These are phyloP conservation scores for Achaetomium macrosporum DNA, from an alignment of 2,329 filamentous ascomycete species.

Conservation along the genomic window DNA sequence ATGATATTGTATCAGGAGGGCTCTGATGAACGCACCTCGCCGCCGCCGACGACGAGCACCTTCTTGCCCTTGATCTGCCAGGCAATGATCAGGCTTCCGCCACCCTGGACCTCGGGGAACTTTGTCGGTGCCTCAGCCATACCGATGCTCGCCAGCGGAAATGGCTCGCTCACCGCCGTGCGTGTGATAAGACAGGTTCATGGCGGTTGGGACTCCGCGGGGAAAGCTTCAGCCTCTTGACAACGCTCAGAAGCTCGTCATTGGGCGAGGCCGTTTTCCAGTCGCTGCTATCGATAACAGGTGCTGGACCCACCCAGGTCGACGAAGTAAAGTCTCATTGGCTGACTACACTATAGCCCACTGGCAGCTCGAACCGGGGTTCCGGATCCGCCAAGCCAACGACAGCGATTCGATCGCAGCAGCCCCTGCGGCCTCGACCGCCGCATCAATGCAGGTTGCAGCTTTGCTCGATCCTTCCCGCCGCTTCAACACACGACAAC, in stretches of 20 bases:
- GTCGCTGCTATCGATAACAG: conserved; percentile 6
- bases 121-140: conserved; percentile 27
- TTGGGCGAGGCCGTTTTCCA: background rate
- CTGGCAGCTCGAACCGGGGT: background rate
- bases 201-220: conserved; percentile 2
- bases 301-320: conserved; percentile 2
- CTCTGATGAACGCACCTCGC: conserved; percentile 79
- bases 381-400: conserved; percentile 7
- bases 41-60: conserved; percentile 89
- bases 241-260: conserved; percentile 3
- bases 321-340: background rate
- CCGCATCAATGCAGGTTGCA: background rate
- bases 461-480: background rate
- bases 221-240: background rate
- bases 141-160: conserved; percentile 4
- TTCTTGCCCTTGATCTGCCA: conserved; percentile 91
- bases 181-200: conserved; percentile 2
- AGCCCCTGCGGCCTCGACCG: conserved; percentile 3
- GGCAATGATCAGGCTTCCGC: conserved; percentile 87
- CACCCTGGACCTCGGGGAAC: conserved; percentile 79
- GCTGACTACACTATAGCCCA: background rate
- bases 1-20: no score
- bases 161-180: background rate
- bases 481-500: background rate
- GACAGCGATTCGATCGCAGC: background rate